Conservation (phyloP, 306 rosid species). For the Cicer bijugum region DNA sequence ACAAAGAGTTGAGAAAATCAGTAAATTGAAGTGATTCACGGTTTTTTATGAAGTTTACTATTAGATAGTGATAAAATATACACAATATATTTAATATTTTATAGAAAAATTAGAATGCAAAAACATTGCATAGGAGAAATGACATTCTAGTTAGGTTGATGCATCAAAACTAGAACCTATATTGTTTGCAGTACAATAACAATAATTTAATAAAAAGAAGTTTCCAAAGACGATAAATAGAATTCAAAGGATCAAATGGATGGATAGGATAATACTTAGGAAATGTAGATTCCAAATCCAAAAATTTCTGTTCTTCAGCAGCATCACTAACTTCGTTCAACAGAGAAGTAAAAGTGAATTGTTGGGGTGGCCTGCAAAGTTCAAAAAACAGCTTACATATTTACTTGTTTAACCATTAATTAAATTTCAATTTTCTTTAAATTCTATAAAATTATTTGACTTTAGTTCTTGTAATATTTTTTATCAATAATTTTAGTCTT, state of each 20-base stretch:
- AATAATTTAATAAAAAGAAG: neutral
- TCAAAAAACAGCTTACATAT: neutral
- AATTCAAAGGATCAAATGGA: neutral
- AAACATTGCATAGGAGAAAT: too few relatives aligned
- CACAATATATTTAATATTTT: neutral
- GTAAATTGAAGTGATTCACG: too few relatives aligned
- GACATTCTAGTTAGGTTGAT: too few relatives aligned
- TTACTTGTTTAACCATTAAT: neutral
- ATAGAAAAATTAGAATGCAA: too few relatives aligned
- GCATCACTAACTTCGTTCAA: neutral
- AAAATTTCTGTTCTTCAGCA: neutral
- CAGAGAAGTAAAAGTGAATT: neutral
- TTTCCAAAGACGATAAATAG: neutral
- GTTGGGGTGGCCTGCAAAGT: neutral
- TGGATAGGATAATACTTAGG: neutral
- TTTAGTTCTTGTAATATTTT: too few relatives aligned
- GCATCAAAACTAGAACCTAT: too few relatives aligned
- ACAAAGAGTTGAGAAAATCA: too few relatives aligned
- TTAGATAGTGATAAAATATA: neutral
- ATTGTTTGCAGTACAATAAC: too few relatives aligned
- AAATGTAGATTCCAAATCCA: neutral
- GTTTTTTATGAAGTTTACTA: neutral
- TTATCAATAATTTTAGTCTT: too few relatives aligned
- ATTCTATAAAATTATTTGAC: too few relatives aligned
- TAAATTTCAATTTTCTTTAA: neutral